A percentile compares a stretch with the other conserved stretches of the same genome.
Evolutionary conservation across 2,329 filamentous ascomycete genomes (phyloP).

Genomic region (Alternaria sp.): DNA sequence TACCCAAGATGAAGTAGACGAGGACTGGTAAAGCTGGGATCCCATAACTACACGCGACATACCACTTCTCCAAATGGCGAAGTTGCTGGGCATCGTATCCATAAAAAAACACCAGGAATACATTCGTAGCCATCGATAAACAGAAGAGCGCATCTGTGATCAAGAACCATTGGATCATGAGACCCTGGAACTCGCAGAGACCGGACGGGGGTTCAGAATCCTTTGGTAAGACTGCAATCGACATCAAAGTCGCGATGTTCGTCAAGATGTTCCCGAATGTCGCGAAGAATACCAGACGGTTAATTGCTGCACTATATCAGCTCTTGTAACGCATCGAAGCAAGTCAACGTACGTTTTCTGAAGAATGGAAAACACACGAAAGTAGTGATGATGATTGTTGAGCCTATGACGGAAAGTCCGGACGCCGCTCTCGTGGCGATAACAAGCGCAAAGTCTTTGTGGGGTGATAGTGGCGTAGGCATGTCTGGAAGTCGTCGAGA

Average conservation of each 20-base stretch:
- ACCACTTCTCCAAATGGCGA: slow-evolving; percentile 72
- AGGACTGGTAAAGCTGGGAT: slow-evolving; percentile 73
- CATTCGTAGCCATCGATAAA: slow-evolving; percentile 74
- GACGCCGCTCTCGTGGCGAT: slow-evolving; percentile 73
- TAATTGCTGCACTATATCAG: slow-evolving; percentile 62
- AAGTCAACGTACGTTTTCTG: slow-evolving; percentile 62
- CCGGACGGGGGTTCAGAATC: slow-evolving; percentile 50
- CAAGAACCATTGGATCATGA: slow-evolving; percentile 78
- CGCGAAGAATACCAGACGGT: slow-evolving; percentile 82
- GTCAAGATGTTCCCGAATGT: slow-evolving; percentile 80
- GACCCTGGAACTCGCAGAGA: slow-evolving; percentile 77
- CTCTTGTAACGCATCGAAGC: neutral
- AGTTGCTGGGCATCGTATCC: slow-evolving; percentile 71
- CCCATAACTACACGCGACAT: slow-evolving; percentile 74
- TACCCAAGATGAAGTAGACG: slow-evolving; percentile 68
- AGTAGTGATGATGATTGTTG: slow-evolving; percentile 72
- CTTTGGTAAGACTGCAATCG: slow-evolving; percentile 62
- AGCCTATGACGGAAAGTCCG: slow-evolving; percentile 72
- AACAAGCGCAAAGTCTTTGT: slow-evolving; percentile 56
- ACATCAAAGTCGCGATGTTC: slow-evolving; percentile 78
- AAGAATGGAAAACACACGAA: slow-evolving; percentile 73
- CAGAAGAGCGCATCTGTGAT: slow-evolving; percentile 22
- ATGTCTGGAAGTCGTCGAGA: slow-evolving; percentile 2
- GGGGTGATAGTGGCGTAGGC: slow-evolving; percentile 13
- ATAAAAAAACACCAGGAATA: slow-evolving; percentile 80